phyloP scores from a whole-genome alignment of 2,329 filamentous ascomycete species.

The Paramyrothecium sp. region DNA sequence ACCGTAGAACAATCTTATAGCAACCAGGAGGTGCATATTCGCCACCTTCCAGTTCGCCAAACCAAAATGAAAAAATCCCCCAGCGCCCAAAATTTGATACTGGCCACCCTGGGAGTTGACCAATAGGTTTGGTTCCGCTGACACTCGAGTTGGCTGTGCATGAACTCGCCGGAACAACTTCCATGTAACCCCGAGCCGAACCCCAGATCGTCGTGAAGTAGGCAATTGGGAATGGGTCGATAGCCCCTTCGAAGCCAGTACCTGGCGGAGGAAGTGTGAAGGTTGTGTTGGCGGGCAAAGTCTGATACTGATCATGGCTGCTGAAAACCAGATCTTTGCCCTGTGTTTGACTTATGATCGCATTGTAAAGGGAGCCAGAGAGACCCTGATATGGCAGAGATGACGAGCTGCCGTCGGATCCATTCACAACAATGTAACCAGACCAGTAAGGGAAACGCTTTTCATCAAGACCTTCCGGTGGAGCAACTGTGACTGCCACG shows the following conservation, averaged over 20 bases:
- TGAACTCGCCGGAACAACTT: background rate
- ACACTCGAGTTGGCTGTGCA: background rate
- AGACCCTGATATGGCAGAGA: slow-evolving; percentile 36
- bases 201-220: background rate
- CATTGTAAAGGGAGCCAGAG: slow-evolving; percentile 15
- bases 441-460: slow-evolving; percentile 36
- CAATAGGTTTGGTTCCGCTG: background rate
- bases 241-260: background rate
- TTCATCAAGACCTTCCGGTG: slow-evolving; percentile 22
- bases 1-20: slow-evolving; percentile 41
- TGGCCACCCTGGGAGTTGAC: too few species aligned
- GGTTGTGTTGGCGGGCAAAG: background rate
- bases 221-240: background rate
- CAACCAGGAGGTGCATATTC: slow-evolving; percentile 36
- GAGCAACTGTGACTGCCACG: slow-evolving; percentile 27
- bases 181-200: background rate
- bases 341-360: background rate
- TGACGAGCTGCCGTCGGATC: slow-evolving; percentile 29
- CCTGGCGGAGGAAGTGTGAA: background rate
- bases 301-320: background rate
- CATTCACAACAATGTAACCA: slow-evolving; percentile 37
- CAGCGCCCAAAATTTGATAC: background rate
- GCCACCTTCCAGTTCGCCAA: slow-evolving; percentile 38
- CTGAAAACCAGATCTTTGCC: background rate
- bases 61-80: slow-evolving; percentile 29